These are phyloP conservation scores for Diaporthe citri DNA, from an alignment of 2,329 filamentous ascomycete genomes.

Conservation along the genomic window DNA sequence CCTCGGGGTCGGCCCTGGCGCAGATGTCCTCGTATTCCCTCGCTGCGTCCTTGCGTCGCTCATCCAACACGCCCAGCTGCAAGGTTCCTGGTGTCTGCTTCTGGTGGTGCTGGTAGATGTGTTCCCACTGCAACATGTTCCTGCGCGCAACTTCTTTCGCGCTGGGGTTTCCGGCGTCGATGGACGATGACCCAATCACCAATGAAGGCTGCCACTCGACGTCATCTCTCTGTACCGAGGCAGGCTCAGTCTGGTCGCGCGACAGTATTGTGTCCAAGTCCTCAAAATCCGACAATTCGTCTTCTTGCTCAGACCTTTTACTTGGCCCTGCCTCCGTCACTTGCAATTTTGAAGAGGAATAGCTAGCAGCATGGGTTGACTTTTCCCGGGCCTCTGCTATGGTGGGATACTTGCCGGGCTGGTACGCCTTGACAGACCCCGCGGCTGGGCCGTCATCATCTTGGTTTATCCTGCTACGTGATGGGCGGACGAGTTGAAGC, in stretches of 20 bases:
- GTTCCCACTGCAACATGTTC: conserved; percentile 51
- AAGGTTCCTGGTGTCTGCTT: neutral
- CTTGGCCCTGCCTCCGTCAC: neutral
- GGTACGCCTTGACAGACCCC: neutral
- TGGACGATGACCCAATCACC: conserved; percentile 48
- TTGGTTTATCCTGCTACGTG: neutral
- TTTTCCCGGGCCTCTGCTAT: neutral
- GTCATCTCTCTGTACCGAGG: conserved; percentile 41
- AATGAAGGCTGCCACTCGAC: conserved; percentile 48
- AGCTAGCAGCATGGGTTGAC: neutral
- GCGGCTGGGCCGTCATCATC: neutral
- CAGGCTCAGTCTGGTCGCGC: neutral
- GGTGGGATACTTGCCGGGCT: conserved; percentile 4
- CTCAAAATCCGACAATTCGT: neutral
- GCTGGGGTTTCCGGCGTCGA: conserved; percentile 53
- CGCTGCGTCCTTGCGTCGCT: neutral
- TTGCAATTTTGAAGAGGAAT: neutral
- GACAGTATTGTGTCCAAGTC: neutral
- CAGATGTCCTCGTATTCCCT: conserved; percentile 27
- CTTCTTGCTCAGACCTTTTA: neutral
- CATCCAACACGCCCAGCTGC: neutral
- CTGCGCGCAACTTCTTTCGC: conserved; percentile 53
- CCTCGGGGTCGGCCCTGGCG: conserved; percentile 24
- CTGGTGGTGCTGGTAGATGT: conserved; percentile 34
- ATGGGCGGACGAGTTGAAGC: conserved; percentile 3